Evolutionary conservation across 202 grass and related monocot genomes (phyloP), one percentile per base, ranked within the genome.

Genomic region (Eragrostis tef): DNA sequence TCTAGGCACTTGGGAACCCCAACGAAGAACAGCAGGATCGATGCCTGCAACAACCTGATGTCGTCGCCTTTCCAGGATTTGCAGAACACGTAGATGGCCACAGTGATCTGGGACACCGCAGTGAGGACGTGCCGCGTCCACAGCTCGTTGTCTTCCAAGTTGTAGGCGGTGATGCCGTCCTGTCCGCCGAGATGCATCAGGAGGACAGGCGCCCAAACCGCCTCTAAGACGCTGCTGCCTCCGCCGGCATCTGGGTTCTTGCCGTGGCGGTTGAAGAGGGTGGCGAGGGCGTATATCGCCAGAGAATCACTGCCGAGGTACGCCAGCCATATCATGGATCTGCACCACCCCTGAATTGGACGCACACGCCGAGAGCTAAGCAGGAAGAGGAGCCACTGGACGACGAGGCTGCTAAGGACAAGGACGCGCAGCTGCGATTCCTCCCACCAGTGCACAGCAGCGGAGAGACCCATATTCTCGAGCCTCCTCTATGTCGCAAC

Each of bases 401-500:
- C 0, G 9, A 4, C 24, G 2, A 71, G 41, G 66, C 79, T 71
- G 22, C 11, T n/a, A 2, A 71, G 41, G 6, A 81, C 66, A 6
- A 81, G 66, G 52, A 81, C 13, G 1, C 66, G 79, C 41, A 81
- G 52, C 17, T 81, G 66, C 79, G 21, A 81, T 6, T 71, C 41
- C 6, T 71, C 79, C 79, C 79, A 71, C 78, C 78, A 70, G 17
- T 34, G 15, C 14, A 80, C 4, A n/a, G 51, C 78, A 7, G 48
- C 17, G 4, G 2, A 20, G 1, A 29, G 21, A 7, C 6, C 4
- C 14, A 11, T 19, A 20, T 11, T 68, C 64, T 45, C 29, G 29
- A 31, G 29, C 3, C 29, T 31, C 29, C 29, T 31, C 29, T 31
- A 3, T 31, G 29, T 31, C 29, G 29, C 29, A 31, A 31, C 1